Conservation (phyloP, 805 yeast genomes). For the Metschnikowia dekortorum region DNA sequence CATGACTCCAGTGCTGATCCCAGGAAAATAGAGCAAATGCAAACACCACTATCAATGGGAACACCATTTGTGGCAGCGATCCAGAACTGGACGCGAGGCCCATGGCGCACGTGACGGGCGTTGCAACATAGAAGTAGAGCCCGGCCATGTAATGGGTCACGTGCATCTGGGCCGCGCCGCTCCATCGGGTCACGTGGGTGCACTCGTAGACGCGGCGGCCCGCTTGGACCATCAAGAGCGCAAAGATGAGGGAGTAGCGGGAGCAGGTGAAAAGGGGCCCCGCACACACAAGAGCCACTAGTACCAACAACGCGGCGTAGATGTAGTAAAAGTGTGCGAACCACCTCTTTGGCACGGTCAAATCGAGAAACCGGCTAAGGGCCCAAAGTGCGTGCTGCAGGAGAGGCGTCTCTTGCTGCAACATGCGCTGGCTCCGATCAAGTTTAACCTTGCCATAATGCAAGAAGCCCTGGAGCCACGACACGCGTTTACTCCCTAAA, state of each 20-base stretch:
- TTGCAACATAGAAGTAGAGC: slow-evolving; percentile 48
- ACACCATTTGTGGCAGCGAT: not conserved
- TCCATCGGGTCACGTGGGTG: slow-evolving; percentile 43
- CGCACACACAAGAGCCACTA: slow-evolving; percentile 16
- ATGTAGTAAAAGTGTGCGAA: slow-evolving; percentile 58
- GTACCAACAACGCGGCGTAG: slow-evolving; percentile 30
- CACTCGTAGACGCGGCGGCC: slow-evolving; percentile 55
- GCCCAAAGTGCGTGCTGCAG: not conserved
- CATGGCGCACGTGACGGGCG: slow-evolving; percentile 34
- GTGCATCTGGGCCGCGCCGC: slow-evolving; percentile 51
- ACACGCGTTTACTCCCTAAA: slow-evolving; percentile 1
- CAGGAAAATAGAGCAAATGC: slow-evolving; percentile 38
- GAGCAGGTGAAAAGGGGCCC: slow-evolving; percentile 8
- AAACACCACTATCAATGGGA: not conserved
- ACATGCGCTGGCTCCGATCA: not conserved
- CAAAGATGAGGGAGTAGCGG: slow-evolving; percentile 20
- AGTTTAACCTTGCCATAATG: slow-evolving; percentile 14
- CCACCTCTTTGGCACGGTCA: slow-evolving; percentile 59
- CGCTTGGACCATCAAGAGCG: slow-evolving; percentile 43
- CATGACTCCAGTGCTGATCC: slow-evolving; percentile 53
- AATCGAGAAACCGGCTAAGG: not conserved
- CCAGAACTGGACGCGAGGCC: not conserved
- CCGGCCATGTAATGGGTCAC: slow-evolving; percentile 66
- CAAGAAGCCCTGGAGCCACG: slow-evolving; percentile 9
- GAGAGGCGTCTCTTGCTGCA: not conserved